phyloP scores from a whole-genome alignment of 306 rosid species.

The Cicer pinnatifidum region DNA sequence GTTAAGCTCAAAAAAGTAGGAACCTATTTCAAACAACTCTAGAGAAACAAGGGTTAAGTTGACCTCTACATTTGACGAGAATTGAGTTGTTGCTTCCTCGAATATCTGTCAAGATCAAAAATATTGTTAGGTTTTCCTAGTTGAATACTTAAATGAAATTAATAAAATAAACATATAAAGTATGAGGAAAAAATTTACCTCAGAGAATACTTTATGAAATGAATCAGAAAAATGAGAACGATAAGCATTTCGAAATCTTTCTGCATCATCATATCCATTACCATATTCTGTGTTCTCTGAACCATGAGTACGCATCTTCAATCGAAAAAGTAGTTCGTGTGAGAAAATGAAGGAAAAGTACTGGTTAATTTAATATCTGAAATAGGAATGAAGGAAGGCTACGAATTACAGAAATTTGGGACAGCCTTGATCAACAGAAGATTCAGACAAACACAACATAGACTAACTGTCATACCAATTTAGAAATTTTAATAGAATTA shows the following conservation, averaged over 20 bases:
- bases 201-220: slow-evolving; percentile 87
- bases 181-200: slow-evolving; percentile 57
- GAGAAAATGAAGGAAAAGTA: slow-evolving; percentile 32
- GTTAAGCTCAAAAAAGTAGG: slow-evolving; percentile 38
- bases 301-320: slow-evolving; percentile 56
- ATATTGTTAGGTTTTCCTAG: slow-evolving; percentile 42
- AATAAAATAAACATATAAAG: slow-evolving; percentile 45
- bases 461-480: slow-evolving; percentile 15
- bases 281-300: slow-evolving; percentile 59
- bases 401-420: slow-evolving; percentile 42
- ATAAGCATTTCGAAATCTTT: slow-evolving; percentile 62
- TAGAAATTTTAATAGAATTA: slow-evolving; percentile 22
- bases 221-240: slow-evolving; percentile 82
- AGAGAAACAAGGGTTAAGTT: slow-evolving; percentile 31
- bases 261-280: slow-evolving; percentile 49
- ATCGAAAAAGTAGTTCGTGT: slow-evolving; percentile 37
- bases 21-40: slow-evolving; percentile 35
- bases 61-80: slow-evolving; percentile 82
- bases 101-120: slow-evolving; percentile 70
- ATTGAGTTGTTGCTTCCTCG: slow-evolving; percentile 66
- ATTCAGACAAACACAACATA: slow-evolving; percentile 1
- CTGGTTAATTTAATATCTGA: slow-evolving; percentile 35
- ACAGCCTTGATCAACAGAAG: slow-evolving; percentile 33
- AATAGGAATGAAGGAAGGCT: slow-evolving; percentile 15
- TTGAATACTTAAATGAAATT: slow-evolving; percentile 62